Evolutionary conservation across 2,329 filamentous ascomycete genomes (phyloP), one percentile per base, ranked within the genome.

Genomic region (Cordyceps cicadae): DNA sequence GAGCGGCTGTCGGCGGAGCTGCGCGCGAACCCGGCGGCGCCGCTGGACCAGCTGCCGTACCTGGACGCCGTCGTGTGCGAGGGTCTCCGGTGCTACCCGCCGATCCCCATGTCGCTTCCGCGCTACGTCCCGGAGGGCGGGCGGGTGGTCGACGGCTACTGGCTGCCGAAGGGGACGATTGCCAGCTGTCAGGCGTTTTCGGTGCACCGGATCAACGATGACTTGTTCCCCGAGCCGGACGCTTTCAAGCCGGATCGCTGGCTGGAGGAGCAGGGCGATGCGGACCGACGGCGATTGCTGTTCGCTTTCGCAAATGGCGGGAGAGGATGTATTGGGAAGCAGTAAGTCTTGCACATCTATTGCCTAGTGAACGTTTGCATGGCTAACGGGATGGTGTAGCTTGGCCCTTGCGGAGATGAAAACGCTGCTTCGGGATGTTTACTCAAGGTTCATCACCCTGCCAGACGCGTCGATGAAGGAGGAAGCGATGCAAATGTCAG

Each of bases 161-260:
- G 75, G 60, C 62, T 87, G 17, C 83, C 84, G 0, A 76, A 70
- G 45, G 74, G 76, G 5, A 81, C 82, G 0, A 77, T 84, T 46
- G 84, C 86, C 55, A 85, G 84, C 68, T 81, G 79, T 63, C 84
- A 87, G 70, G 80, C 84, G 1, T 83, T 80, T 67, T 86, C 83
- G 12, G 76, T 85, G 39, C 82, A 87, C 64, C 79, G 80, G 21
- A 75, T 84, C 60, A 81, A 87, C 64, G 70, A 74, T 12, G 79
- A 86, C 60, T 87, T 91, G 1, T 97, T 95, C 70, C 85, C 87
- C 1, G 81, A 92, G 49, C 88, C 92, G 0, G 88, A 96, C 63
- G 74, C 72, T 6, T 97, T 92, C 69, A 79, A 87, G 55, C 92
- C 92, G 0, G 89, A 93, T 61, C 82, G 93, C 66, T 97, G 92